Conservation (phyloP, 345 rosid genomes). For the Geranium brycei region DNA sequence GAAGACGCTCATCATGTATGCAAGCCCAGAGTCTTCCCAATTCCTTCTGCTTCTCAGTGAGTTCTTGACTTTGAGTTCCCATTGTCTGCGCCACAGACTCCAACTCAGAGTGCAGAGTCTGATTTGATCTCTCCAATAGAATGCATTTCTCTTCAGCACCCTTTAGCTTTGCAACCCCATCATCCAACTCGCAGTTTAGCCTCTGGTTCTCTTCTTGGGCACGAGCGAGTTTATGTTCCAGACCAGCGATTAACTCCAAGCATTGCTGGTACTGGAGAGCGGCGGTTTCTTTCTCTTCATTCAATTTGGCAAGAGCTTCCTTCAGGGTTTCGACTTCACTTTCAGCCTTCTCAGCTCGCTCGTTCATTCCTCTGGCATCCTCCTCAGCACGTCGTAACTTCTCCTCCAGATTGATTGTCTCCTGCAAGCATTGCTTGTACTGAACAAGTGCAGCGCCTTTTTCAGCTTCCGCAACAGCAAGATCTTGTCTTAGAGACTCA, state of each 20-base stretch:
- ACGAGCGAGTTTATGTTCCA: conserved; percentile 50
- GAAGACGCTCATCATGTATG: conserved; percentile 76
- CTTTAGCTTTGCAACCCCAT: conserved; percentile 52
- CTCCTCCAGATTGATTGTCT: conserved; percentile 10
- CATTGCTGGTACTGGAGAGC: conserved; percentile 58
- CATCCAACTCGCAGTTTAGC: conserved; percentile 57
- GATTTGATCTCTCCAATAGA: conserved; percentile 64
- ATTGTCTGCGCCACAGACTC: conserved; percentile 47
- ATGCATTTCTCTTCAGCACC: conserved; percentile 72
- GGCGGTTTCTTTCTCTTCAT: conserved; percentile 52
- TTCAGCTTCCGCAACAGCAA: conserved; percentile 46
- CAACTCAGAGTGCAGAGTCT: conserved; percentile 56
- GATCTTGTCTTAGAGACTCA: conserved; percentile 39
- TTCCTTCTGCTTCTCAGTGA: conserved; percentile 82
- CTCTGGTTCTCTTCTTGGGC: conserved; percentile 56
- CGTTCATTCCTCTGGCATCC: conserved; percentile 27
- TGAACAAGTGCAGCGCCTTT: conserved; percentile 50
- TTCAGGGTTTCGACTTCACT: conserved; percentile 46
- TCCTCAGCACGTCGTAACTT: conserved; percentile 49
- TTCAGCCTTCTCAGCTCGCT: conserved; percentile 47
- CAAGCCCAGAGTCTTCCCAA: conserved; percentile 70
- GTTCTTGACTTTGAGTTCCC: conserved; percentile 56
- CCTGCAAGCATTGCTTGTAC: conserved; percentile 28
- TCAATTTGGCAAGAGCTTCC: conserved; percentile 32
- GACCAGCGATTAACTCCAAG: conserved; percentile 49